Evolutionary conservation across 139 green algal species (phyloP).

Genomic region (Edaphochlamys debaryana): DNA sequence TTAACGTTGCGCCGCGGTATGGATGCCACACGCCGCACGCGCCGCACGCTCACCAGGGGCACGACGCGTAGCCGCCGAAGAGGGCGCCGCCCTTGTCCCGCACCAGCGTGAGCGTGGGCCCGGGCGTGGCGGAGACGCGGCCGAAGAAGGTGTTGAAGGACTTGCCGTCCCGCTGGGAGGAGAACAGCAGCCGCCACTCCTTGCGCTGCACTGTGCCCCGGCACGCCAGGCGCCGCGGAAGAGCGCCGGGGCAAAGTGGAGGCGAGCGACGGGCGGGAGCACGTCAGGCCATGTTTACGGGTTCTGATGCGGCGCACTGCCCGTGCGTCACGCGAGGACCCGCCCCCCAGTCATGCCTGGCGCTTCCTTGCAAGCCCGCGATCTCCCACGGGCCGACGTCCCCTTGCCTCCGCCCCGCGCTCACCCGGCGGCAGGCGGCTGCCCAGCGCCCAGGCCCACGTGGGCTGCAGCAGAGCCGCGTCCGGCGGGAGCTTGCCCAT

Average conservation of each 20-base stretch:
- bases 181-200: conserved; percentile 70
- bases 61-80: conserved; percentile 67
- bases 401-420: too few species aligned
- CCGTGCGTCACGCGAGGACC: too few species aligned
- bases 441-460: conserved; percentile 23
- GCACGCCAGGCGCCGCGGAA: background rate
- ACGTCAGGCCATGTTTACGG: too few species aligned
- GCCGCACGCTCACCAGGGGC: too few species aligned
- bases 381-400: too few species aligned
- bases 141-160: conserved; percentile 71
- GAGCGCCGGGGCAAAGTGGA: too few species aligned
- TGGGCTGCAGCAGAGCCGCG: conserved; percentile 32
- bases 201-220: conserved; percentile 36
- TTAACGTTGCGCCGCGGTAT: too few species aligned
- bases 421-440: conserved; percentile 33
- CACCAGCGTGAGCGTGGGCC: conserved; percentile 57
- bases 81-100: conserved; percentile 53
- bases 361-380: too few species aligned
- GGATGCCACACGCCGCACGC: too few species aligned
- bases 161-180: conserved; percentile 61
- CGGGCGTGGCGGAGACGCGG: background rate
- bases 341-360: too few species aligned
- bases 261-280: too few species aligned
- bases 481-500: background rate
- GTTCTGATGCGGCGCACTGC: too few species aligned